Conservation (phyloP, 1,284 basidiomycete genomes). For the Puccinia triticina region DNA sequence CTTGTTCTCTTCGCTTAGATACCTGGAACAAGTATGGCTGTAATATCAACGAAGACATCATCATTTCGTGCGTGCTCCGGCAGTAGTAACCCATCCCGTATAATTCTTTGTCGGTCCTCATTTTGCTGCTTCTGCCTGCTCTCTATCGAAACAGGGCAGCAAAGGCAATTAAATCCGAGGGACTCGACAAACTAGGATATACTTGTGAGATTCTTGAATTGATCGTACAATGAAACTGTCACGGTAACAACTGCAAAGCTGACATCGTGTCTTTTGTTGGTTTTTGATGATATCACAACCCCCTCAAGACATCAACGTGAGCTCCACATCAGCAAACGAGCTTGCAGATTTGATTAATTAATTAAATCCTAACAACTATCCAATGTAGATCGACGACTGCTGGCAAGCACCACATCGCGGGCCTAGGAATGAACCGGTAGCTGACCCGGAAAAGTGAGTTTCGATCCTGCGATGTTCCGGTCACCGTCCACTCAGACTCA, state of each 20-base stretch:
- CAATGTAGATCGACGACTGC: constrained; percentile 58
- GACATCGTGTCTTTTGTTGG: not conserved
- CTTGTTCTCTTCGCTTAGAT: constrained; percentile 27
- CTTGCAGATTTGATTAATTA: not conserved
- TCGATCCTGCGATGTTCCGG: not conserved
- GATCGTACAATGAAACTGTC: not conserved
- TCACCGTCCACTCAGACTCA: not conserved
- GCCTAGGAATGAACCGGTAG: constrained; percentile 56
- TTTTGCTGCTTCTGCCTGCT: not conserved
- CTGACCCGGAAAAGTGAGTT: constrained; percentile 58
- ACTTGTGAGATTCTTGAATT: constrained; percentile 12
- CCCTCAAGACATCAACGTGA: constrained; percentile 36
- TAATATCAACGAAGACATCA: constrained; percentile 57
- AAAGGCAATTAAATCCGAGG: constrained; percentile 37
- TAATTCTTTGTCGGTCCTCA: not conserved
- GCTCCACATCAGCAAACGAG: not conserved
- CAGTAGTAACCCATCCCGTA: not conserved
- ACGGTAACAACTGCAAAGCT: not conserved
- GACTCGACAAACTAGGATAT: constrained; percentile 42
- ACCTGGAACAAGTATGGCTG: constrained; percentile 60
- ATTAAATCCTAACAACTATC: not conserved
- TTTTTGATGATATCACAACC: constrained; percentile 51
- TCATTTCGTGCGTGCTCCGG: constrained; percentile 52
- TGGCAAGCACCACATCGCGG: constrained; percentile 61
- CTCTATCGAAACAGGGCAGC: constrained; percentile 18